Evolutionary conservation across 208 protist genomes (phyloP), one percentile per base, ranked within the genome.

Genomic region (Crithidia bombi): DNA sequence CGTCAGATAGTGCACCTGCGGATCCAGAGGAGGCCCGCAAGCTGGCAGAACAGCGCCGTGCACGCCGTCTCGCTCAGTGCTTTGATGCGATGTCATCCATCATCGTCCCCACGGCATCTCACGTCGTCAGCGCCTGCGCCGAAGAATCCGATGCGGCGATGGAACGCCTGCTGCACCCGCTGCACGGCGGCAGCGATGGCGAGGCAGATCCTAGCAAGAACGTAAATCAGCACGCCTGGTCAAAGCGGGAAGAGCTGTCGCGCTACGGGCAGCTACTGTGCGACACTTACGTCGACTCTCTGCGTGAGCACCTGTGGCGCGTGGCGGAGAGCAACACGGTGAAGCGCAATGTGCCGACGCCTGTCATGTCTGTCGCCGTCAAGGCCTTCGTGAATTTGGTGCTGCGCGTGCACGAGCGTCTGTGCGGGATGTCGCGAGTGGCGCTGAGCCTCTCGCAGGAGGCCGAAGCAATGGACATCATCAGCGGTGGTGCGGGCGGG

Each of bases 281-380:
- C 62, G 89, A 92, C 73, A 90, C 78, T 4, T 91, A 92, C 78
- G 81, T 90, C 62, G 85, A 94, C 63, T 77, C 83, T 0, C 75
- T 94, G 35, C 82, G 81, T 30, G 66, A 80, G 33, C 62, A 69
- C 43, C 72, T 86, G 43, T 43, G n/a, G 35, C 51, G 30, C 0
- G 52, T 56, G 2, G 50, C 28, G 28, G 70, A 70, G 57, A 43
- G 65, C 23, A 64, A 14, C 44, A 44, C 26, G n/a, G 30, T 65
- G 47, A 64, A 30, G 52, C 62, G 28, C 28, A 51, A 50, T 4
- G 28, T 84, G 65, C 63, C 84, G 32, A 81, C 77, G 52, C 62
- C 64, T 1, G 81, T 76, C 33, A 84, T 92, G 82, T 23, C 47
- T 4, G 83, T 89, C 6, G 77, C 81, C 17, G 77, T 69, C 21